Evolutionary conservation across 2,329 filamentous ascomycete genomes (phyloP).

Genomic region (Claviceps sp.): DNA sequence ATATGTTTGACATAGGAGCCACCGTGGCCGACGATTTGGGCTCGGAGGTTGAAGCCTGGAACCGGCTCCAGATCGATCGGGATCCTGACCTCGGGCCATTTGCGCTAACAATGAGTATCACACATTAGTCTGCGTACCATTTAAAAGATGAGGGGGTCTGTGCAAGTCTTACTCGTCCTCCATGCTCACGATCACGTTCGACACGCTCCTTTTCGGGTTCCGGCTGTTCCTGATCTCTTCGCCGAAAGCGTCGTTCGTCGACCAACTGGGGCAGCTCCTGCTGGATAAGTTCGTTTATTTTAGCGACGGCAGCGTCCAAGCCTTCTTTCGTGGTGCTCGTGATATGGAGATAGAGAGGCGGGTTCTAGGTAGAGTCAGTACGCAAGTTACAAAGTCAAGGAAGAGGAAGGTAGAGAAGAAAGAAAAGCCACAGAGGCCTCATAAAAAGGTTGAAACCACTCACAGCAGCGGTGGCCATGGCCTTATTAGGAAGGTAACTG

Average conservation of each 20-base stretch:
- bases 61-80: conserved; percentile 82
- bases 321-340: conserved; percentile 86
- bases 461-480: conserved; percentile 87
- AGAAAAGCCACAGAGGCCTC: too few species aligned
- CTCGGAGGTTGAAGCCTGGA: conserved; percentile 87
- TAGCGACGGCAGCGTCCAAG: conserved; percentile 73
- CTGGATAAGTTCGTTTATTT: conserved; percentile 91
- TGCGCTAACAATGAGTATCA: conserved; percentile 48
- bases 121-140: neutral
- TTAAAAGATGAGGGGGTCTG: neutral
- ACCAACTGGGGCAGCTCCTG: conserved; percentile 92
- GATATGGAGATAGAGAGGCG: conserved; percentile 86
- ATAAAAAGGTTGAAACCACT: conserved; percentile 21
- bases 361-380: conserved; percentile 47
- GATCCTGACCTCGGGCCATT: conserved; percentile 97
- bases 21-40: conserved; percentile 88
- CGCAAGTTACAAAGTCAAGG: neutral
- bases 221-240: conserved; percentile 61
- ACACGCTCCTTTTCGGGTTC: conserved; percentile 61
- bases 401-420: too few species aligned
- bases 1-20: conserved; percentile 98
- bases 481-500: conserved; percentile 94
- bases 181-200: conserved; percentile 55
- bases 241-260: conserved; percentile 83
- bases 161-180: conserved; percentile 47